Conservation (phyloP, 75 land plant species). For the Ceratopteris richardii region DNA sequence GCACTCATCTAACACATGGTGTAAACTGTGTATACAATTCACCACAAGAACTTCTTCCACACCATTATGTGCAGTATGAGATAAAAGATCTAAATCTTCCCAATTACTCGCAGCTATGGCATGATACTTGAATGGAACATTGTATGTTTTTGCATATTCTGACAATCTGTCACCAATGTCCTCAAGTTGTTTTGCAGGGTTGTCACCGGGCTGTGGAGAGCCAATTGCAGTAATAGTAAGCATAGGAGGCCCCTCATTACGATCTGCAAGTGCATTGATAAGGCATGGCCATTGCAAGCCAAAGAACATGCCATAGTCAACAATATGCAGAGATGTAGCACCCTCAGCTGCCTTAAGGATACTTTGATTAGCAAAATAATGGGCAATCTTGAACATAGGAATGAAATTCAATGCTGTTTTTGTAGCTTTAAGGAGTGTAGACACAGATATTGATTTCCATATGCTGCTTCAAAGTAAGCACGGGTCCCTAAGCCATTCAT, state of each 20-base stretch:
- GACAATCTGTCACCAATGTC: constrained; percentile 24
- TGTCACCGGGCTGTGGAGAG: constrained; percentile 24
- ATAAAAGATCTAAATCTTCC: constrained; percentile 19
- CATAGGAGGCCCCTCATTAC: constrained; percentile 25
- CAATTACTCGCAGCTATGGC: constrained; percentile 26
- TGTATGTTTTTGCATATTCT: constrained; percentile 12
- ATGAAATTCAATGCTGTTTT: constrained; percentile 2
- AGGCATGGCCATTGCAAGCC: constrained; percentile 32
- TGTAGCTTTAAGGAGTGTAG: constrained; percentile 16
- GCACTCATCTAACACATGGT: constrained; percentile 25
- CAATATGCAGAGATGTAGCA: constrained; percentile 19
- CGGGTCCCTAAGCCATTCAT: constrained; percentile 21
- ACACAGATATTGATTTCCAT: constrained; percentile 7
- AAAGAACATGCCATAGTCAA: constrained; percentile 27
- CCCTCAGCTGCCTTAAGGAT: constrained; percentile 23
- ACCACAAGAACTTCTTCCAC: constrained; percentile 10
- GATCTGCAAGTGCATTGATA: constrained; percentile 18
- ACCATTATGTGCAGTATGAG: background rate
- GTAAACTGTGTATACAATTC: constrained; percentile 19
- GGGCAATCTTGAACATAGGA: constrained; percentile 15
- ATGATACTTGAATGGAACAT: constrained; percentile 23
- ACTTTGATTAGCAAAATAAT: constrained; percentile 15
- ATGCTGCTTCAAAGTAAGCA: constrained; percentile 15
- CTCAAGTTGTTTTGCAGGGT: constrained; percentile 23
- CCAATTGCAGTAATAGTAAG: constrained; percentile 30